These are phyloP conservation scores for Fusarium cyanostomum DNA, from an alignment of 2,329 filamentous ascomycete genomes.

Conservation along the genomic window DNA sequence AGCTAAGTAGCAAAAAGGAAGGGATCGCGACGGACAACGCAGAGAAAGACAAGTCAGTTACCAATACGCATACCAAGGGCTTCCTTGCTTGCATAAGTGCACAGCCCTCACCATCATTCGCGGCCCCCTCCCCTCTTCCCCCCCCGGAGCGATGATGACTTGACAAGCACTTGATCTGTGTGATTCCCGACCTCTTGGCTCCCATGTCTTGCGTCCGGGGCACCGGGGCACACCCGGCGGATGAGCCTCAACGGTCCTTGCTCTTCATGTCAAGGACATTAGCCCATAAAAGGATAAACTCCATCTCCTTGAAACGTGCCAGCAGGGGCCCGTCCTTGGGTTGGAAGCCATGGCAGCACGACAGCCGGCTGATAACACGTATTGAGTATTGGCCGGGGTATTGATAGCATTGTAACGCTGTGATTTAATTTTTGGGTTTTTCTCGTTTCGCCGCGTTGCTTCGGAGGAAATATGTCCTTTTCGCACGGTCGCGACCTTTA, in stretches of 20 bases:
- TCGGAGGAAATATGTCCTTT: neutral
- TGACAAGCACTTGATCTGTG: conserved; percentile 11
- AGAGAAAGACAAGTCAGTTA: conserved; percentile 24
- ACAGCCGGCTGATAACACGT: conserved; percentile 6
- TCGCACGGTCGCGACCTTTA: conserved; percentile 7
- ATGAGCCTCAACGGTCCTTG: conserved; percentile 32
- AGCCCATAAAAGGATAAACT: conserved; percentile 26
- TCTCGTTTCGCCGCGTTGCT: conserved; percentile 5
- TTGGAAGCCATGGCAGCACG: conserved; percentile 27
- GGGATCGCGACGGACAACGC: conserved; percentile 8
- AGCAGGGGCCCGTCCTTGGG: conserved; percentile 19
- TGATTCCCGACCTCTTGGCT: conserved; percentile 19
- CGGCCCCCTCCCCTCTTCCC: neutral
- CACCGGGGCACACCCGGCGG: neutral
- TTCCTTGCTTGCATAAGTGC: conserved; percentile 33
- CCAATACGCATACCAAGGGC: conserved; percentile 30
- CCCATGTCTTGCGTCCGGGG: conserved; percentile 21
- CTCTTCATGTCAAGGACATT: conserved; percentile 10
- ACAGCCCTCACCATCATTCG: neutral
- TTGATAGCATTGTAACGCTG: conserved; percentile 29
- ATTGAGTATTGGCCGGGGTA: conserved; percentile 22
- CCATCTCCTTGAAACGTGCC: conserved; percentile 33
- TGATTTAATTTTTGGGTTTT: conserved; percentile 18
- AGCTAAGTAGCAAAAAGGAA: conserved; percentile 25
- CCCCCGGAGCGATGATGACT: conserved; percentile 9